Evolutionary conservation across 495 filamentous ascomycete species (phyloP).

Genomic region (Aspergillus indologenus): DNA sequence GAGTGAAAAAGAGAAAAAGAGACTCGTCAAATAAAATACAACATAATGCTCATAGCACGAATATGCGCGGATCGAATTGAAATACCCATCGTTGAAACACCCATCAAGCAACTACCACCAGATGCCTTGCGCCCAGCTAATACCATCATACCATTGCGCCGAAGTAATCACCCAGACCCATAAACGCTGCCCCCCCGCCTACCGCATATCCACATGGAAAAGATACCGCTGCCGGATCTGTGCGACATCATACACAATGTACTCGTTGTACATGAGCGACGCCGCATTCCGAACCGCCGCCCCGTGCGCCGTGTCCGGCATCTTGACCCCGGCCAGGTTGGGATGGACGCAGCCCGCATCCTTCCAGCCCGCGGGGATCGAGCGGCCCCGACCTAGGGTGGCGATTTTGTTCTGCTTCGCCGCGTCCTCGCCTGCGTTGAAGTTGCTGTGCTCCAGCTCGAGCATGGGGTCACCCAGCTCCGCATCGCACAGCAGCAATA

Average conservation of each 20-base stretch:
- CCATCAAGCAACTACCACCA: background rate
- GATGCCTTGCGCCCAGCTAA: background rate
- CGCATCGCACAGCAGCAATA: conserved; percentile 73
- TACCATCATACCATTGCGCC: background rate
- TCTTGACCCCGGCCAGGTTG: conserved; percentile 59
- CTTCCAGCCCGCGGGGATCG: conserved; percentile 66
- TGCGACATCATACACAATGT: conserved; percentile 74
- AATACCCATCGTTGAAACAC: background rate
- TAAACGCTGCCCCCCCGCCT: background rate
- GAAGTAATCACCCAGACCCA: background rate
- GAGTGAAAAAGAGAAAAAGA: too few relatives aligned
- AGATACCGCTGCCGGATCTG: conserved; percentile 79
- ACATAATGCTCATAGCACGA: too few relatives aligned
- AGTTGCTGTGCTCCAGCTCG: conserved; percentile 49
- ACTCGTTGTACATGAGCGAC: conserved; percentile 47
- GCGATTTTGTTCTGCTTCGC: conserved; percentile 56
- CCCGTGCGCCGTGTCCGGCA: conserved; percentile 40
- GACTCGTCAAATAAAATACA: too few relatives aligned
- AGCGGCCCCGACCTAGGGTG: conserved; percentile 63
- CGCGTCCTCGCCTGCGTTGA: conserved; percentile 60
- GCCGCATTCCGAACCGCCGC: background rate
- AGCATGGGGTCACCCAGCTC: conserved; percentile 73
- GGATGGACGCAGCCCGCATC: conserved; percentile 66
- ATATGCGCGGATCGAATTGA: too few relatives aligned
- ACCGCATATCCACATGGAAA: conserved; percentile 54